phyloP scores from a whole-genome alignment of 2,329 filamentous ascomycete genomes.

The Fusarium euwallaceae region DNA sequence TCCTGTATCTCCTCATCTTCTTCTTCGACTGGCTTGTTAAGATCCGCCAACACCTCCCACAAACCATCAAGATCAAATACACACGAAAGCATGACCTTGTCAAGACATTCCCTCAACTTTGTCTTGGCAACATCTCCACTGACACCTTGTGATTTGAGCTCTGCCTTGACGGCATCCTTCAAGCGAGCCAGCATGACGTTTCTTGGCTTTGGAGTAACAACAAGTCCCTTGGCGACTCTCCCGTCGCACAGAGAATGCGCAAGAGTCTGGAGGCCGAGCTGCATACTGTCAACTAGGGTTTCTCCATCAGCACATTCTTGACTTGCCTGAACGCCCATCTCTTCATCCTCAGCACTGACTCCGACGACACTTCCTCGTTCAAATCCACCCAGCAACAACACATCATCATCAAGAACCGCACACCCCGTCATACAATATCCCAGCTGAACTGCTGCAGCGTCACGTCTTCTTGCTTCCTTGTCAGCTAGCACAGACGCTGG shows the following conservation, averaged over 20 bases:
- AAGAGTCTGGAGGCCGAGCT: constrained; percentile 65
- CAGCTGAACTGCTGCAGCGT: constrained; percentile 42
- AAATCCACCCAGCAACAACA: constrained; percentile 64
- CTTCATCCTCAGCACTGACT: constrained; percentile 65
- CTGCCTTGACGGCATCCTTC: constrained; percentile 55
- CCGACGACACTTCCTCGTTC: constrained; percentile 67
- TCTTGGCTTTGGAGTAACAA: constrained; percentile 64
- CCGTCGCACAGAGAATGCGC: constrained; percentile 54
- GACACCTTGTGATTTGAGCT: constrained; percentile 45
- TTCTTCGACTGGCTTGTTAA: constrained; percentile 57
- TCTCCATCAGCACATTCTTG: constrained; percentile 11
- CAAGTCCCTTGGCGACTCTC: constrained; percentile 50
- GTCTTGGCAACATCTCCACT: constrained; percentile 31
- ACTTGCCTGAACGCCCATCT: constrained; percentile 62
- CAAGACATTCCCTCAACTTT: constrained; percentile 56
- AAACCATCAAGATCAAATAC: constrained; percentile 72
- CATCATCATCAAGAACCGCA: constrained; percentile 61
- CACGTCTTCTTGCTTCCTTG: constrained; percentile 54
- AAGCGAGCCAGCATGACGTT: constrained; percentile 57
- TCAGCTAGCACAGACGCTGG: constrained; percentile 59
- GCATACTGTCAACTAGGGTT: not conserved
- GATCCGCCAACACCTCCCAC: constrained; percentile 67
- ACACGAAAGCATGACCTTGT: constrained; percentile 65
- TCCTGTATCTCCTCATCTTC: constrained; percentile 49
- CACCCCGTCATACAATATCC: constrained; percentile 60